Conservation (phyloP, 441 rosid species). For the Arabidopsis hybrid region DNA sequence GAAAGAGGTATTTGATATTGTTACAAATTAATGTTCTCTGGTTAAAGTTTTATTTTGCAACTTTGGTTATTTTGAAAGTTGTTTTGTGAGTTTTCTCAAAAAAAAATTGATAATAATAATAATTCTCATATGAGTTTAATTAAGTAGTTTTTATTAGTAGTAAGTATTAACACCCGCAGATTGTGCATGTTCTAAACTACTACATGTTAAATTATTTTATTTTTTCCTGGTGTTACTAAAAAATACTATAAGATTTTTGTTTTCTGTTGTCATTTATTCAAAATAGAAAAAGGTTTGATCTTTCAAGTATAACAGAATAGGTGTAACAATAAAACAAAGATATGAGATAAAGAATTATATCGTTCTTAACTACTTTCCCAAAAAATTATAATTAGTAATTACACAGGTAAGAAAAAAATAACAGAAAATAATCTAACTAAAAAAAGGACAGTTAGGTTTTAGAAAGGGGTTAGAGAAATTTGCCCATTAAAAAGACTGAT, state of each 20-base stretch:
- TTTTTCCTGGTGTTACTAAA: slow-evolving; percentile 11
- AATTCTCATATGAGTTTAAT: neutral
- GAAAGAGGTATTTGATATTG: slow-evolving; percentile 27
- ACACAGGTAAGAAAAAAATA: slow-evolving; percentile 22
- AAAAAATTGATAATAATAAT: no score
- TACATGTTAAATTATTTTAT: neutral
- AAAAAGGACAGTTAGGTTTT: slow-evolving; percentile 21
- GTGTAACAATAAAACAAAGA: slow-evolving; percentile 26
- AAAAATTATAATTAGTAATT: slow-evolving; percentile 33
- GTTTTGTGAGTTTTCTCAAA: neutral
- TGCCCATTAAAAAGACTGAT: slow-evolving; percentile 42
- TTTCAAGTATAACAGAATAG: slow-evolving; percentile 33
- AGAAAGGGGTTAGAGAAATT: slow-evolving; percentile 15
- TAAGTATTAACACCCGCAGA: neutral
- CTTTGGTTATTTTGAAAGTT: neutral
- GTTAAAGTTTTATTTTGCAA: neutral
- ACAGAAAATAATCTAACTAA: slow-evolving; percentile 29
- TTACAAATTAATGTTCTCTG: neutral
- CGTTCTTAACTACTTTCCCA: slow-evolving; percentile 28
- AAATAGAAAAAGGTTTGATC: slow-evolving; percentile 17
- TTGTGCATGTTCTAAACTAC: slow-evolving; percentile 8
- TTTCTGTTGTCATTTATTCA: slow-evolving; percentile 25
- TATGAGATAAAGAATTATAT: neutral
- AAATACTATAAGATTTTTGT: neutral
- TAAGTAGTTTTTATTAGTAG: neutral